These are phyloP conservation scores for Colletotrichum sp. DNA, from an alignment of 2,329 filamentous ascomycete species.

Conservation along the genomic window DNA sequence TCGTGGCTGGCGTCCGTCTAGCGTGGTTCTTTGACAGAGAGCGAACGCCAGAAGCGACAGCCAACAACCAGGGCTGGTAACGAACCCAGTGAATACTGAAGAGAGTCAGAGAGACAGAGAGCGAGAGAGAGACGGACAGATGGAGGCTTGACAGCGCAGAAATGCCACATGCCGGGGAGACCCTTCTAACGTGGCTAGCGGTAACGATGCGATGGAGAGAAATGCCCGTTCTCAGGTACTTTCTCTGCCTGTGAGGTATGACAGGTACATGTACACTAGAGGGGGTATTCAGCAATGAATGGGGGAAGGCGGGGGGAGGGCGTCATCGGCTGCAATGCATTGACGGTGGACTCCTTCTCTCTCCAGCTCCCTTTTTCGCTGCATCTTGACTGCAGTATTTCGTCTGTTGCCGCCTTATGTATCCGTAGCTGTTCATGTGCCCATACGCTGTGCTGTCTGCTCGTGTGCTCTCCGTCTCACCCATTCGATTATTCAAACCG, in stretches of 20 bases:
- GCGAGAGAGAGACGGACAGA: neutral
- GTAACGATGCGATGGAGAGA: neutral
- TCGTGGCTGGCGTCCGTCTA: neutral
- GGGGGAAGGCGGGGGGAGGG: neutral
- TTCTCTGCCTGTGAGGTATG: neutral
- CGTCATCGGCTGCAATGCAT: constrained; percentile 17
- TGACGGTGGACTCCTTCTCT: neutral
- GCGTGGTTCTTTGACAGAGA: neutral
- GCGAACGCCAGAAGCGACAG: constrained; percentile 4
- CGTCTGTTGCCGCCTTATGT: neutral
- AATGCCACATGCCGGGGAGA: constrained; percentile 1
- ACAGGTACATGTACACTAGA: neutral
- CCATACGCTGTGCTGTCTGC: neutral
- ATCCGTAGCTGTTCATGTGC: neutral
- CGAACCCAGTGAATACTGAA: neutral
- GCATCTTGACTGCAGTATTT: neutral
- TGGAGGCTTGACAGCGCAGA: constrained; percentile 7
- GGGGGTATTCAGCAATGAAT: neutral
- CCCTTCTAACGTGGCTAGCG: constrained; percentile 17
- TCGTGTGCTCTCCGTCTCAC: neutral
- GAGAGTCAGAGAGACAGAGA: neutral
- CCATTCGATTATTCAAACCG: neutral
- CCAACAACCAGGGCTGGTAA: neutral
- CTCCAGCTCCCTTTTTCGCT: neutral
- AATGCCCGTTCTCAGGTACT: neutral